Percentiles rank a stretch among this genome's conserved stretches.
These are phyloP conservation scores for Gracilaria caudata DNA, from an alignment of 23 red algal species.

Conservation along the genomic window DNA sequence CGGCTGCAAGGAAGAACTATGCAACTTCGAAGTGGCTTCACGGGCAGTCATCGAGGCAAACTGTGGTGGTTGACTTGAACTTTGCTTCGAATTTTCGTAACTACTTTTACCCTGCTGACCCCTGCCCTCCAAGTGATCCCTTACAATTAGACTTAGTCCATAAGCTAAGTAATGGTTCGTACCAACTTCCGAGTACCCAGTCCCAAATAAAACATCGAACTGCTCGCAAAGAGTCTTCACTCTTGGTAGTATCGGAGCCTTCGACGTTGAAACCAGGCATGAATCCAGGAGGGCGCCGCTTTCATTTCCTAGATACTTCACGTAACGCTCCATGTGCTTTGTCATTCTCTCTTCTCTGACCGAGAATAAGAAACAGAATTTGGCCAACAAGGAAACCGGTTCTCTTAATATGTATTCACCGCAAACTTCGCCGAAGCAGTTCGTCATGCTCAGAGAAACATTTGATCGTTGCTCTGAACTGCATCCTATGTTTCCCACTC, in stretches of 20 bases:
- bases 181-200: neutral
- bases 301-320: constrained; percentile 14
- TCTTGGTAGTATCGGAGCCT: constrained; percentile 13
- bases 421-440: constrained; percentile 16
- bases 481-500: no score
- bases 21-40: constrained; percentile 1
- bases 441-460: neutral
- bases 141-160: constrained; percentile 35
- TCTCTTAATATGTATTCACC: constrained; percentile 30
- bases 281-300: constrained; percentile 8
- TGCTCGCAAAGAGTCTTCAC: constrained; percentile 21
- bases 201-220: constrained; percentile 2
- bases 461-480: neutral
- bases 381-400: constrained; percentile 22
- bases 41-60: constrained; percentile 26
- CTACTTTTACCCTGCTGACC: neutral
- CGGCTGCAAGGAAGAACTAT: neutral
- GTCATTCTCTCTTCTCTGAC: neutral
- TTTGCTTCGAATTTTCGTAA: neutral
- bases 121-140: constrained; percentile 6
- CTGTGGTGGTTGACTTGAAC: neutral
- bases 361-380: constrained; percentile 6
- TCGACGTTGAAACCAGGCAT: neutral
- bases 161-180: neutral
- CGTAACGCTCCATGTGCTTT: neutral